Percentiles rank a stretch among this genome's conserved stretches.
These are phyloP conservation scores for Xylaria sp. DNA, from an alignment of 2,329 filamentous ascomycete species.

Conservation along the genomic window DNA sequence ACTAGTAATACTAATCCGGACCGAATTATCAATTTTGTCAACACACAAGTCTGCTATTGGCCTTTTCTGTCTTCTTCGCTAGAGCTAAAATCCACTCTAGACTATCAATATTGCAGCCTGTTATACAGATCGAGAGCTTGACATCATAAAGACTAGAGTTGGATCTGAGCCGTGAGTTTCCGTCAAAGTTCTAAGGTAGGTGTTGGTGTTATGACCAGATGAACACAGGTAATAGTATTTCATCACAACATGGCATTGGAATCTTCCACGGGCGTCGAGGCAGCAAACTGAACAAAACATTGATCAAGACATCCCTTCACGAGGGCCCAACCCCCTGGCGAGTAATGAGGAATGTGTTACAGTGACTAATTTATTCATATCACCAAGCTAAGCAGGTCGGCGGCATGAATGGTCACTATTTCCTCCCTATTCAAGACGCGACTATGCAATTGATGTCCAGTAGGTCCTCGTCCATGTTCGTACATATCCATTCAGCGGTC, in stretches of 20 bases:
- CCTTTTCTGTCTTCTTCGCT: neutral
- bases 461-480: slow-evolving; percentile 36
- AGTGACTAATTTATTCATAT: too few relatives aligned
- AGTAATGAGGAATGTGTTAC: too few relatives aligned
- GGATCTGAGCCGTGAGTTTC: neutral
- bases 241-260: too few relatives aligned
- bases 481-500: slow-evolving; percentile 35
- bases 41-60: too few relatives aligned
- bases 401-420: neutral
- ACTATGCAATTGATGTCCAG: slow-evolving; percentile 34
- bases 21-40: too few relatives aligned
- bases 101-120: neutral
- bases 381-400: too few relatives aligned
- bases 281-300: too few relatives aligned
- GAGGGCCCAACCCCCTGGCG: too few relatives aligned
- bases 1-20: neutral
- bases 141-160: neutral
- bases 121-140: neutral
- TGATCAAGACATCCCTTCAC: too few relatives aligned
- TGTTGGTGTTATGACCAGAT: neutral
- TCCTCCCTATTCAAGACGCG: neutral
- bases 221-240: too few relatives aligned
- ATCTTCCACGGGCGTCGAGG: too few relatives aligned
- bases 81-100: neutral
- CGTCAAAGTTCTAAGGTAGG: neutral